Percentiles rank a stretch among this genome's conserved stretches.
phyloP scores from a whole-genome alignment of 192 early-diverging fungal genomes.

The Coemansia sp. region DNA sequence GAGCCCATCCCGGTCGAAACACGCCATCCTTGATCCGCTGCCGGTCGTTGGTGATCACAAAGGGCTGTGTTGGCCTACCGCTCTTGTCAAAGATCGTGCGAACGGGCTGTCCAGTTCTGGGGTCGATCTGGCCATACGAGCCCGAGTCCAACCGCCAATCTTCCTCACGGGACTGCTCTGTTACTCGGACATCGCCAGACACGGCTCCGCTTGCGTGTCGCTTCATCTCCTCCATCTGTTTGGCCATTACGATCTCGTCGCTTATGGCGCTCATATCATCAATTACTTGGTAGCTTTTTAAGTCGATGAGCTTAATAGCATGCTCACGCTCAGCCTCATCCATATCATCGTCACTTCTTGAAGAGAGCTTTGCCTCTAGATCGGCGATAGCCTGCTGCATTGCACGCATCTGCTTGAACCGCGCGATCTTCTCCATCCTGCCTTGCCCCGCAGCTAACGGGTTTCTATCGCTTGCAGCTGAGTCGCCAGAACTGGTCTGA shows the following conservation, averaged over 20 bases:
- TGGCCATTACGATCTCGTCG: constrained; percentile 79
- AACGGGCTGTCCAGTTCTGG: constrained; percentile 12
- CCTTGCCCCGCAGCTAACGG: constrained; percentile 10
- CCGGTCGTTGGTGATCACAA: constrained; percentile 80
- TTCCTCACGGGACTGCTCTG: not conserved
- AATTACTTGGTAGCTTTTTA: constrained; percentile 69
- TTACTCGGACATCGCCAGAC: not conserved
- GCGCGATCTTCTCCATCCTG: constrained; percentile 39
- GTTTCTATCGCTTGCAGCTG: not conserved
- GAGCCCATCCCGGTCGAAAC: constrained; percentile 77
- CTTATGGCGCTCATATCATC: constrained; percentile 69
- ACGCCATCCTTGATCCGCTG: constrained; percentile 75
- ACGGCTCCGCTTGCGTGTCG: constrained; percentile 11
- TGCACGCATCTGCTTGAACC: constrained; percentile 59
- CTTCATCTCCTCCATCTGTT: constrained; percentile 66
- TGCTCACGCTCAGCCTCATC: constrained; percentile 80
- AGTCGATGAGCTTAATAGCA: constrained; percentile 69
- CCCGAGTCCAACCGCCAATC: constrained; percentile 56
- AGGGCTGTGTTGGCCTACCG: constrained; percentile 73
- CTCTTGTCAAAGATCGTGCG: constrained; percentile 29
- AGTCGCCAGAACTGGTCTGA: constrained; percentile 18
- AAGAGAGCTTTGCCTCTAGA: constrained; percentile 67
- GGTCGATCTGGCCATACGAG: constrained; percentile 43
- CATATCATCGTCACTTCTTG: constrained; percentile 37
- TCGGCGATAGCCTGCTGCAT: constrained; percentile 77